Percentiles rank a stretch among this genome's conserved stretches.
These are phyloP conservation scores for Fusarium udum DNA, from an alignment of 2,329 filamentous ascomycete genomes.

Conservation along the genomic window DNA sequence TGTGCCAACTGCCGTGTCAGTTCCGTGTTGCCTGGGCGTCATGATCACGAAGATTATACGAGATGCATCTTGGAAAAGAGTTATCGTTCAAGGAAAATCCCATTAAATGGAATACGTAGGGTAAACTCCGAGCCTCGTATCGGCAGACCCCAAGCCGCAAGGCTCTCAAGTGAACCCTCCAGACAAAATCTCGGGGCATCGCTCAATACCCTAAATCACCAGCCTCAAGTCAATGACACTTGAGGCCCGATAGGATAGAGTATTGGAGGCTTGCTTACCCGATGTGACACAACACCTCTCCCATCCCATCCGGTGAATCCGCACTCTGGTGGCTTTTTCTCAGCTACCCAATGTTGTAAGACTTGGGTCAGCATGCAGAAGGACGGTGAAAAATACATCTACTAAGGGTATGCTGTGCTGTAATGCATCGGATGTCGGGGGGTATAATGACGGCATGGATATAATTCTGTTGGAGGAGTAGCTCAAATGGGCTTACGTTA, in stretches of 20 bases:
- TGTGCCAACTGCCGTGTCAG: too few species aligned
- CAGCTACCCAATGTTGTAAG: conserved; percentile 7
- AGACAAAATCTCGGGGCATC: neutral
- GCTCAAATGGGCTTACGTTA: neutral
- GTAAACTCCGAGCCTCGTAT: neutral
- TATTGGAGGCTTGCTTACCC: conserved; percentile 16
- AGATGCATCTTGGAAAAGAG: neutral
- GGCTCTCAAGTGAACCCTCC: neutral
- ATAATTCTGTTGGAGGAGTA: neutral
- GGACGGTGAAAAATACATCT: neutral
- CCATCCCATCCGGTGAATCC: conserved; percentile 5
- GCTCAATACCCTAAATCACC: conserved; percentile 7
- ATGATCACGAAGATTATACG: neutral
- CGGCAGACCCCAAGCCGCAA: neutral
- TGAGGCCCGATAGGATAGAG: conserved; percentile 7
- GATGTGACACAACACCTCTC: conserved; percentile 13
- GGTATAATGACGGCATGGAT: conserved; percentile 19
- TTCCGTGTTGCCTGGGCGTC: neutral
- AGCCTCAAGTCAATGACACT: neutral
- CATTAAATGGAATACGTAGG: neutral
- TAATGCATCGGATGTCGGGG: conserved; percentile 15
- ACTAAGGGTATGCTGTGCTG: neutral
- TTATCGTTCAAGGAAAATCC: neutral
- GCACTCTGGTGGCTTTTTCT: neutral
- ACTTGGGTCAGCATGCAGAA: conserved; percentile 12